phyloP scores from a whole-genome alignment of 352 stramenopile species.

The Phytophthora brassicae region DNA sequence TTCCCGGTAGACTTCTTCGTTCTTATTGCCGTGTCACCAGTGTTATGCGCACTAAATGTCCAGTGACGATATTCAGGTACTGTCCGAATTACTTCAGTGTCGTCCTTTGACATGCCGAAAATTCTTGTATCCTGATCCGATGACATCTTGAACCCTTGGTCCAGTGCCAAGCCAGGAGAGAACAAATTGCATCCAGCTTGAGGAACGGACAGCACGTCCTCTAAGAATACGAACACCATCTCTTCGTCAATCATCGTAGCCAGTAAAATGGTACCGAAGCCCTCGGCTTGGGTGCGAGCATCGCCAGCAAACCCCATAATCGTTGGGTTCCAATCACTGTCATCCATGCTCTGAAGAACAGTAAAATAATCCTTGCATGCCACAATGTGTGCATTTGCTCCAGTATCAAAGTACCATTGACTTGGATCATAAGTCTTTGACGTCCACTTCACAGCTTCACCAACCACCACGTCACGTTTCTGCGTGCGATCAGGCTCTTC shows the following conservation, averaged over 20 bases:
- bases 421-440: neutral
- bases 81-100: constrained; percentile 7
- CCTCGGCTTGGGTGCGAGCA: constrained; percentile 6
- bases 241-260: constrained; percentile 12
- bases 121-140: constrained; percentile 2
- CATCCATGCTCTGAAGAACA: constrained; percentile 8
- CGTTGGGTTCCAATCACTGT: constrained; percentile 13
- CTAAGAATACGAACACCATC: constrained; percentile 9
- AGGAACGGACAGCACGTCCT: constrained; percentile 16
- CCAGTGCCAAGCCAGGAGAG: constrained; percentile 9
- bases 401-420: constrained; percentile 20
- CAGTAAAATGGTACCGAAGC: constrained; percentile 15
- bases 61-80: constrained; percentile 4
- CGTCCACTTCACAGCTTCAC: neutral
- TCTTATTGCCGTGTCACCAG: neutral
- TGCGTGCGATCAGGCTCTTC: neutral
- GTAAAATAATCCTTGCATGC: constrained; percentile 23
- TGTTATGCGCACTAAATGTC: constrained; percentile 11
- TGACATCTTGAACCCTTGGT: constrained; percentile 18
- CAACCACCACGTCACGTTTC: neutral
- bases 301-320: constrained; percentile 10
- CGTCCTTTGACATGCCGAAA: constrained; percentile 14
- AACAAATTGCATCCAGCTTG: constrained; percentile 19
- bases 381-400: constrained; percentile 17
- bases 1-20: neutral